A percentile compares a stretch with the other conserved stretches of the same genome.
Evolutionary conservation across 169 alveolate species (phyloP).

Genomic region (Plasmodium yoelii): DNA sequence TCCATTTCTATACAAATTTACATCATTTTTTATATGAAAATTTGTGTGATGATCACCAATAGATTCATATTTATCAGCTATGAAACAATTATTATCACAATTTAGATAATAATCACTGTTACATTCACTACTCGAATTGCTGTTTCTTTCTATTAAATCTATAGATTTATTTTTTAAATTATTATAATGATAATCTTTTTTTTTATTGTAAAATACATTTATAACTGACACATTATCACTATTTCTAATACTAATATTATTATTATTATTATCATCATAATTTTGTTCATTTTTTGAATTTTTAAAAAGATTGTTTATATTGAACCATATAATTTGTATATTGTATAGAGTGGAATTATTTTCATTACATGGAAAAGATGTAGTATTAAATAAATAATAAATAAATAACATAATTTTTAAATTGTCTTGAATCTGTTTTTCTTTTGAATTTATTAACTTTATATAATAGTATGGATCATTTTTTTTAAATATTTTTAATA

Average conservation of each 20-base stretch:
- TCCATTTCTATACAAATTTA: no score
- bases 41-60: no score
- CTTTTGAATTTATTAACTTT: neutral
- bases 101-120: no score
- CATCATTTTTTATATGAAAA: no score
- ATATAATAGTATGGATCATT: constrained; percentile 1
- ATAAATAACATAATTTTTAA: constrained; percentile 24
- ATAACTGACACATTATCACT: neutral
- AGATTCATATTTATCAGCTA: no score
- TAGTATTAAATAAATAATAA: constrained; percentile 8
- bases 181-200: no score
- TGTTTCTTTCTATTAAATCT: no score
- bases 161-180: no score
- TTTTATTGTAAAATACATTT: neutral
- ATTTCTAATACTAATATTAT: neutral
- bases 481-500: constrained; percentile 29
- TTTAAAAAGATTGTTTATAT: neutral
- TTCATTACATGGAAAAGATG: neutral
- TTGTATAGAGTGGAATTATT: neutral
- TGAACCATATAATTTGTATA: neutral
- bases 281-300: neutral
- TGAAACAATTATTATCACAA: no score
- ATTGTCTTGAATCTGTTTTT: constrained; percentile 5
- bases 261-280: no score
- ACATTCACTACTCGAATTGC: no score